These are phyloP conservation scores for Tetragonia tetragonoides DNA, from an alignment of 148 eudicot genomes.

Conservation along the genomic window DNA sequence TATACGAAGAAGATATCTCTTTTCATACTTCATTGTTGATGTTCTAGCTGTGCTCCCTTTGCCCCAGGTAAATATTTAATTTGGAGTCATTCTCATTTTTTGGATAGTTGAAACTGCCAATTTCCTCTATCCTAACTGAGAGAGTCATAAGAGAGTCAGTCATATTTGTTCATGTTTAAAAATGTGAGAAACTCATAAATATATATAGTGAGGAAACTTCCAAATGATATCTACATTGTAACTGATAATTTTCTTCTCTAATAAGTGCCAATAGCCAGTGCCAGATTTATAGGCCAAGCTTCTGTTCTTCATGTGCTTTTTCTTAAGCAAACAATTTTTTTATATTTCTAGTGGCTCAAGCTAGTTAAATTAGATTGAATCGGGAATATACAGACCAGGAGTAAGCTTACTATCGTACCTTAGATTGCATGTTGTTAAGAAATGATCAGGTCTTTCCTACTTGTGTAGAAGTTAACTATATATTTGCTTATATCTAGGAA, in stretches of 20 bases:
- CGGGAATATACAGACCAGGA: too few species aligned
- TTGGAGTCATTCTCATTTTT: background rate
- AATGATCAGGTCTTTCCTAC: background rate
- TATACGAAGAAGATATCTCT: slow-evolving; percentile 54
- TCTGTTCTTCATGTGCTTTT: too few species aligned
- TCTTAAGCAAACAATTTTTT: too few species aligned
- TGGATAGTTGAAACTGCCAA: background rate
- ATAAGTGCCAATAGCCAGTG: background rate
- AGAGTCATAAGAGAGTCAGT: background rate
- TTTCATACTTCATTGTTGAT: slow-evolving; percentile 51
- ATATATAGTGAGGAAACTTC: background rate
- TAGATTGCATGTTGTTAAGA: background rate
- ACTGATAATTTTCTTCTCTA: background rate
- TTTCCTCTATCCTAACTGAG: background rate
- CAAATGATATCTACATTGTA: background rate
- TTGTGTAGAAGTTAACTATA: background rate
- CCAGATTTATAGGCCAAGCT: too few species aligned
- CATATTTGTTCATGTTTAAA: background rate
- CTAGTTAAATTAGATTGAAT: too few species aligned
- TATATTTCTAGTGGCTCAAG: too few species aligned
- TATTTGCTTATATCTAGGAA: background rate
- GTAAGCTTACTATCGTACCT: background rate
- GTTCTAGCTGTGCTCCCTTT: slow-evolving; percentile 66
- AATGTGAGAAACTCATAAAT: background rate
- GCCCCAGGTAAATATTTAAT: slow-evolving; percentile 34